These are phyloP conservation scores for Colletotrichum higginsianum DNA, from an alignment of 2,329 filamentous ascomycete species.

Conservation along the genomic window DNA sequence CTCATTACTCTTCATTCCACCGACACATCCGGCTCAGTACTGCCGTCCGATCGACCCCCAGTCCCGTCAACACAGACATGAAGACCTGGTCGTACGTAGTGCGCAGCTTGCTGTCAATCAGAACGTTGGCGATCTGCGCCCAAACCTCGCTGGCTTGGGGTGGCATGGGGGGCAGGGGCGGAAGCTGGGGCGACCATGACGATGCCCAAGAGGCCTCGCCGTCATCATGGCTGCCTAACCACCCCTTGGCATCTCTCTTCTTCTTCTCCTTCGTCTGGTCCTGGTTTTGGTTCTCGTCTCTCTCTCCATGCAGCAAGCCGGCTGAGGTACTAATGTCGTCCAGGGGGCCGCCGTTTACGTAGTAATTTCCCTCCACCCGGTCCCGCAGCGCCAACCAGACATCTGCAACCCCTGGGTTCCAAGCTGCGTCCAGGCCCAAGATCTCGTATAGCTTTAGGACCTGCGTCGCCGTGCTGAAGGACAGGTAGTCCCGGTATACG, in stretches of 20 bases:
- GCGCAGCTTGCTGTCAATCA: neutral
- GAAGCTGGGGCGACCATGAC: neutral
- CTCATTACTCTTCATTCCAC: neutral
- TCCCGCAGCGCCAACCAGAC: neutral
- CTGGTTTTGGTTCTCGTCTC: no score
- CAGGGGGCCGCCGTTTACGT: neutral
- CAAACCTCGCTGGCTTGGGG: neutral
- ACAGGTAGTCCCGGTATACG: neutral
- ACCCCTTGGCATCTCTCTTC: neutral
- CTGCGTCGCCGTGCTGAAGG: neutral
- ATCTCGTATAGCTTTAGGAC: neutral
- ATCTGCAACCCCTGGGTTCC: neutral
- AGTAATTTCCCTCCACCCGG: neutral
- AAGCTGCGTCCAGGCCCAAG: neutral
- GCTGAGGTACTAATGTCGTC: neutral
- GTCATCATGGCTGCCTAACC: no score
- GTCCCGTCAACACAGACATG: neutral
- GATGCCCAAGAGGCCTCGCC: no score
- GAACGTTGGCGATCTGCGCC: neutral
- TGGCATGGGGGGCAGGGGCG: neutral
- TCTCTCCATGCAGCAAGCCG: neutral
- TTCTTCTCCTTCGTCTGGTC: no score
- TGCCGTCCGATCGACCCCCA: neutral
- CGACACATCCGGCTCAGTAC: neutral
- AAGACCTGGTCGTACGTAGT: neutral